Evolutionary conservation across 2,329 filamentous ascomycete genomes (phyloP), one percentile per base, ranked within the genome.

Genomic region (Cryoendolithus antarcticus): DNA sequence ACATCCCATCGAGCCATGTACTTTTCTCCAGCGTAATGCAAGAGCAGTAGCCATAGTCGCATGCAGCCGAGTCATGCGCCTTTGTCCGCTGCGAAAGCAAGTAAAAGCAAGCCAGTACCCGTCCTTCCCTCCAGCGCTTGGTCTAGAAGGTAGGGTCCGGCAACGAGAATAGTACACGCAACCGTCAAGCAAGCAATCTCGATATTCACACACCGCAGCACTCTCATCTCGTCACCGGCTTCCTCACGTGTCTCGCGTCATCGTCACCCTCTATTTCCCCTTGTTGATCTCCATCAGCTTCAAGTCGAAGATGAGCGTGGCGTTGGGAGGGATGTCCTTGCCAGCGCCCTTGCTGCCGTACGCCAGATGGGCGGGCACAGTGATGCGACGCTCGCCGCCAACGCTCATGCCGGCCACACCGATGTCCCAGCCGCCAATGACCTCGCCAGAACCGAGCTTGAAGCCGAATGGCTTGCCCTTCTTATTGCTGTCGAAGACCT

Each of bases 341-440:
- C 83, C 65, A 45, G 73, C 44, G 21, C 48, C 70, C 68, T 84
- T 82, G 66, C 76, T 86, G 64, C 93, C 91, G 63, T 98, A 98
- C 54, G 82, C 93, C 43, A 89, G 77, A 55, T 81, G 69, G 35
- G 91, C 72, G 35, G 93, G 93, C 56, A 98, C 86, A 47, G 79
- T 88, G 56, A 98, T 73, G 51, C 91, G 81, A 57, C 91, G 85
- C 74, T 98, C 93, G 55, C 86, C 86, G 57, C 91, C 91, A 51
- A 88, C 80, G 52, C 80, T 71, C 86, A 98, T 95, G 65, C 93
- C 93, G 51, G 75, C 72, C 52, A 98, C 71, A 66, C 91, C 91
- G 49, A 96, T 76, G 62, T 98, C 93, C 93, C 91, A 96, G 52
- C 91, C 91, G 75, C 93, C 91, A 71, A 98, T 98, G 56, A 98